phyloP scores from a whole-genome alignment of 164 flowering plant genomes.

The Vitis rotundifolia region DNA sequence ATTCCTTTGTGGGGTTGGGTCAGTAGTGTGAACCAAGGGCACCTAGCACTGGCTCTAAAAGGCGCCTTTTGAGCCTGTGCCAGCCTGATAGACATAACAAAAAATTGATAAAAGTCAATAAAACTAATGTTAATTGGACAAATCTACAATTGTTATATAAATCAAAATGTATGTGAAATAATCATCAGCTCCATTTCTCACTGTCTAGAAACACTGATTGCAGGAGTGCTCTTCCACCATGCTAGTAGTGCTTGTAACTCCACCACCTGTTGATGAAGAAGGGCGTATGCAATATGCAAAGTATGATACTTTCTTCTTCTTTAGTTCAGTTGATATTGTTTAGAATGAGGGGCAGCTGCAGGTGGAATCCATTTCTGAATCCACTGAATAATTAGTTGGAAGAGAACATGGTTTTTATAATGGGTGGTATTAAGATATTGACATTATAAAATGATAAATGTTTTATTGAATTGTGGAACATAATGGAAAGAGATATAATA shows the following conservation, averaged over 20 bases:
- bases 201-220: conserved; percentile 10
- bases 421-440: neutral
- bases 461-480: neutral
- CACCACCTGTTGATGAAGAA: conserved; percentile 76
- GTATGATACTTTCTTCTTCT: conserved; percentile 24
- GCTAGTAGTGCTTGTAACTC: conserved; percentile 70
- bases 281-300: conserved; percentile 62
- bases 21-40: too few relatives aligned
- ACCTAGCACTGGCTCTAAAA: too few relatives aligned
- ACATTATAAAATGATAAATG: neutral
- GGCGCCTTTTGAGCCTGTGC: too few relatives aligned
- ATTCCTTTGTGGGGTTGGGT: too few relatives aligned
- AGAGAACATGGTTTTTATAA: neutral
- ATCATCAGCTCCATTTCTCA: neutral
- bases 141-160: neutral
- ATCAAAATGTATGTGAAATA: neutral
- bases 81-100: too few relatives aligned
- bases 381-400: too few relatives aligned
- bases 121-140: too few relatives aligned
- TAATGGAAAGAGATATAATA: neutral
- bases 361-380: neutral
- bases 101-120: too few relatives aligned
- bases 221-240: conserved; percentile 64
- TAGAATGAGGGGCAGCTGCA: neutral
- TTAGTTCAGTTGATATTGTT: neutral